Percentiles rank a stretch among this genome's conserved stretches.
Evolutionary conservation across 2,329 filamentous ascomycete species (phyloP).

Genomic region (Penicillium rolfsii): DNA sequence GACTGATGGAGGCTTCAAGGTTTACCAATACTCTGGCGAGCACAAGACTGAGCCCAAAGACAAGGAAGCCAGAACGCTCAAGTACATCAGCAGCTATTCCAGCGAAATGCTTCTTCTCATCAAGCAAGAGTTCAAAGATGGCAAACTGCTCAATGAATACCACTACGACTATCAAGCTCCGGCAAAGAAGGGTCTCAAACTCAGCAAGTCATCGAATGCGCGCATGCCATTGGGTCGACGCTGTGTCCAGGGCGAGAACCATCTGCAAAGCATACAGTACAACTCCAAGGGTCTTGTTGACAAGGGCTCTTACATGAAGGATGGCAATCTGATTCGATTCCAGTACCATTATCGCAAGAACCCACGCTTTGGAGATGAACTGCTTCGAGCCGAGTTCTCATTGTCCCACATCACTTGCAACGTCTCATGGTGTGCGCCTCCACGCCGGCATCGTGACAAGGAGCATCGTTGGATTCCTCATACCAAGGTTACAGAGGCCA

Average conservation of each 20-base stretch:
- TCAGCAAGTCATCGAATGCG: slow-evolving; percentile 29
- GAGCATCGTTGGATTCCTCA: slow-evolving; percentile 60
- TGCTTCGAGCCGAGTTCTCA: slow-evolving; percentile 59
- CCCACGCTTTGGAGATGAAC: slow-evolving; percentile 57
- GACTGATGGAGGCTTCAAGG: slow-evolving; percentile 45
- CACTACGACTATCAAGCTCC: slow-evolving; percentile 51
- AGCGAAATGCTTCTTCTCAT: slow-evolving; percentile 50
- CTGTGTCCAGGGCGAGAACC: slow-evolving; percentile 52
- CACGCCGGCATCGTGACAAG: slow-evolving; percentile 54
- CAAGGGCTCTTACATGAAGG: slow-evolving; percentile 57
- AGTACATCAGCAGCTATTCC: slow-evolving; percentile 54
- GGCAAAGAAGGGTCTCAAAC: slow-evolving; percentile 31
- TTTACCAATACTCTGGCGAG: slow-evolving; percentile 45
- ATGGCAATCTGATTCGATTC: slow-evolving; percentile 58
- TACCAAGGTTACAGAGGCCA: slow-evolving; percentile 58
- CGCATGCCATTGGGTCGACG: slow-evolving; percentile 51
- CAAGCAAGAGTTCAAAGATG: slow-evolving; percentile 52
- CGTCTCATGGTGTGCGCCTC: slow-evolving; percentile 59
- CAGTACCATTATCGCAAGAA: slow-evolving; percentile 60
- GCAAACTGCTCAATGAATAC: slow-evolving; percentile 51
- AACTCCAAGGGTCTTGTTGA: slow-evolving; percentile 58
- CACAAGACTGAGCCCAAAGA: slow-evolving; percentile 52
- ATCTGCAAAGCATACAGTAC: slow-evolving; percentile 55
- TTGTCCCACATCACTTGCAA: slow-evolving; percentile 58
- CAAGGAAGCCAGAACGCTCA: slow-evolving; percentile 45